These are phyloP conservation scores for Allantophomopsis cytisporea DNA, from an alignment of 2,329 filamentous ascomycete genomes.

Conservation along the genomic window DNA sequence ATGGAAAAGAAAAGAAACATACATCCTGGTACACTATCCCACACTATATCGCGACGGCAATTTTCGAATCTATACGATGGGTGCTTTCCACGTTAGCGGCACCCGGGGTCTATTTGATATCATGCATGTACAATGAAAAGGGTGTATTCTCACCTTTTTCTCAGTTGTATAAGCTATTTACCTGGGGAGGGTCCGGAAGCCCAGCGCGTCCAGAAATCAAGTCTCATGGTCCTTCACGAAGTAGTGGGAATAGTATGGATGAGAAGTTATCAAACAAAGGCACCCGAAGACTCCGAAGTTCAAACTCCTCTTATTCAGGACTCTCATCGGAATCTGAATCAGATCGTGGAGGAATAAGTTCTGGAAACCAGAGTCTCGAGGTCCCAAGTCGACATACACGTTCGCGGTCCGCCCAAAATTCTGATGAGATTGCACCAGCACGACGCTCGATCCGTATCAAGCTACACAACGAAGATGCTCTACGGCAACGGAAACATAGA, in stretches of 20 bases:
- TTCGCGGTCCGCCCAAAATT: conserved; percentile 43
- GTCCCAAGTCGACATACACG: conserved; percentile 35
- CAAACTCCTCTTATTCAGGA: conserved; percentile 41
- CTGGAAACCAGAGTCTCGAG: conserved; percentile 8
- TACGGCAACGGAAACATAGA: conserved; percentile 59
- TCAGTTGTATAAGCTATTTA: conserved; percentile 49
- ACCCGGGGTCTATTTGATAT: conserved; percentile 70
- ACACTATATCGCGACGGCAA: conserved; percentile 53
- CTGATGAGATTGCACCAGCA: conserved; percentile 52
- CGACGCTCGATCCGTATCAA: conserved; percentile 85
- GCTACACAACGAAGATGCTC: conserved; percentile 66
- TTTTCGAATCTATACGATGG: conserved; percentile 67
- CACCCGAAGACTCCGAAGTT: not conserved
- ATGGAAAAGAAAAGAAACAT: no score
- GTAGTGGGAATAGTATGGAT: no score
- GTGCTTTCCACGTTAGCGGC: conserved; percentile 66
- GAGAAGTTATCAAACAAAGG: no score
- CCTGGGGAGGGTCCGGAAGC: no score
- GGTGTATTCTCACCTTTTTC: conserved; percentile 68
- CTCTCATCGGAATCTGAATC: conserved; percentile 52
- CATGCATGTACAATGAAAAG: conserved; percentile 70
- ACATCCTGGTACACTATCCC: conserved; percentile 29
- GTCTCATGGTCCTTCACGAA: no score
- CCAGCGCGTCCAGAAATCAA: no score
- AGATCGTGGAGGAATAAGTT: conserved; percentile 27